Conservation (phyloP, 345 rosid species). For the Capsella bursapastoris region DNA sequence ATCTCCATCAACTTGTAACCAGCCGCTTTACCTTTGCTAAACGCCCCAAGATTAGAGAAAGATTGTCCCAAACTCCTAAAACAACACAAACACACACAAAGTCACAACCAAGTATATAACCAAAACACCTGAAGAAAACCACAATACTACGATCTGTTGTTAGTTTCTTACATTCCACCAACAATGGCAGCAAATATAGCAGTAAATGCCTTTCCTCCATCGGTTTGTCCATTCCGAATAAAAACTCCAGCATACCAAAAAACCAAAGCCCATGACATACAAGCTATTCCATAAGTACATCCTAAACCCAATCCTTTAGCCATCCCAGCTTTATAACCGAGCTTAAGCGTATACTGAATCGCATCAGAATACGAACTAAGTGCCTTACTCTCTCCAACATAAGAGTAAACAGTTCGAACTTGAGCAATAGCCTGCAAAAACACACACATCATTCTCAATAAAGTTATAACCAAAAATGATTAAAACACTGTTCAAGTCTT, state of each 20-base stretch:
- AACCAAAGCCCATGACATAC: slow-evolving; percentile 99
- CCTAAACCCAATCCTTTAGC: slow-evolving; percentile 99
- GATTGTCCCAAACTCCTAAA: slow-evolving; percentile 99
- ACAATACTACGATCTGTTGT: neutral
- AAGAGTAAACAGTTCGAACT: slow-evolving; percentile 94
- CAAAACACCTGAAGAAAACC: neutral
- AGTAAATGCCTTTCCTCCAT: slow-evolving; percentile 98
- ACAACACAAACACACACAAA: slow-evolving; percentile 20
- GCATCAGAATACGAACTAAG: slow-evolving; percentile 89
- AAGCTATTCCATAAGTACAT: slow-evolving; percentile 97
- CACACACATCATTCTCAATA: neutral
- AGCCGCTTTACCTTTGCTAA: slow-evolving; percentile 98
- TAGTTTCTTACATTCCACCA: slow-evolving; percentile 89
- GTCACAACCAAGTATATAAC: slow-evolving; percentile 6
- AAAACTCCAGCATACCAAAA: slow-evolving; percentile 99
- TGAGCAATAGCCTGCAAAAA: slow-evolving; percentile 86
- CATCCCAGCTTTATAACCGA: slow-evolving; percentile 99
- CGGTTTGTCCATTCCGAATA: slow-evolving; percentile 87
- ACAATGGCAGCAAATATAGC: slow-evolving; percentile 99
- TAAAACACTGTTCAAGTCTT: slow-evolving; percentile 33
- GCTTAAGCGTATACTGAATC: slow-evolving; percentile 91
- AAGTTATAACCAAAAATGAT: neutral
- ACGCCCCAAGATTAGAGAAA: slow-evolving; percentile 97
- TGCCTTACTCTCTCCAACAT: slow-evolving; percentile 98
- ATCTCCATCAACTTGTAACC: slow-evolving; percentile 98